Base-by-base conservation (phyloP, 139 green algal genomes). In the Closterium sp. region DNA sequence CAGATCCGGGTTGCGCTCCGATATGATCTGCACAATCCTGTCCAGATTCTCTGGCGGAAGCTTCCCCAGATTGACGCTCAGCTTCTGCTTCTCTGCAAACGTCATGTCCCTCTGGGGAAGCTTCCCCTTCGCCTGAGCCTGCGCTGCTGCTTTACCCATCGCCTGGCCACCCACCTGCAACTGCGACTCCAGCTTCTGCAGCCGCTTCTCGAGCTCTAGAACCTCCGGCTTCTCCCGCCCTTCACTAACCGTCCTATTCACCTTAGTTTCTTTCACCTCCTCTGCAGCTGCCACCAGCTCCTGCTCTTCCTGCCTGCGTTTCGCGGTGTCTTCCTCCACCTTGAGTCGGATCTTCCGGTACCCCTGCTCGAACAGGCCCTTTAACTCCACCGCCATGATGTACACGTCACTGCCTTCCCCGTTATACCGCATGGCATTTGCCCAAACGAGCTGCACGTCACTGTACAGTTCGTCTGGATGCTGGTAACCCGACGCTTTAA, bases 361-460 rank as follows among this genome's bases (percentile, higher is more conserved):
- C 87, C 88, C 92, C 43, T 96, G 94, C 89, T 97, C 95, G 87
- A 97, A 97, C 33, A 93, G 88, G 10, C 94, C 90, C 92, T 95
- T 86, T 34, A 94, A 81, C 9, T 83, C 5, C 84, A 95, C 95
- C 3, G 97, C 96, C 97, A 98, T 98, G 25, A 98, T 90, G 91
- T 96, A 90, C 36, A 98, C 97, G 93, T 99, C 97, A 35, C 88
- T 95, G 86, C 94, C 95, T 12, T 95, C 95, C 83, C 95, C 95
- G 92, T 98, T 98, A 95, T 97, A 98, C 16, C 84, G 84, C 85
- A 95, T 95, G 4, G 96, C 97, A 85, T 98, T 98, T 87, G 92
- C 55, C 86, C 98, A 99, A 34, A 98, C 96, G 23, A 96, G 94
- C 33, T 90, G 87, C 9, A 96, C 34, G 92, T 97, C 96, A 16